Conservation (phyloP, 768 basidiomycete species). For the Leccinum pellstonianum region DNA sequence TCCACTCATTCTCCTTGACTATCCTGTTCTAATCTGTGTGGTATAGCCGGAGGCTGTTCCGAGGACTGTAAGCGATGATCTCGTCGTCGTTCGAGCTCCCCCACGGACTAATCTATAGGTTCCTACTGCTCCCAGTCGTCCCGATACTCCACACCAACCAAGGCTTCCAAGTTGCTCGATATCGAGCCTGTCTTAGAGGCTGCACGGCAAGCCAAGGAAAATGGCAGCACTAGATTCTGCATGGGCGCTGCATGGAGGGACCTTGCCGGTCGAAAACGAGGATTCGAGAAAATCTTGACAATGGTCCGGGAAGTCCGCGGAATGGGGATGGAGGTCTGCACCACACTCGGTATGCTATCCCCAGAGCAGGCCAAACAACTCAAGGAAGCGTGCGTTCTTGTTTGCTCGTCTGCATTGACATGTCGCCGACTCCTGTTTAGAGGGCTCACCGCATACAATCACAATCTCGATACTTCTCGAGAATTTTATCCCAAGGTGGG, state of each 20-base stretch:
- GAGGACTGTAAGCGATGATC: constrained; percentile 76
- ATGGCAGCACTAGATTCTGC: constrained; percentile 96
- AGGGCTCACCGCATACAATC: constrained; percentile 96
- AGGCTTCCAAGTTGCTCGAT: constrained; percentile 83
- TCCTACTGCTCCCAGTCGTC: constrained; percentile 98
- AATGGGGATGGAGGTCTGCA: constrained; percentile 99
- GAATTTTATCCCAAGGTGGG: constrained; percentile 91
- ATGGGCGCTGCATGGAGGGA: constrained; percentile 99
- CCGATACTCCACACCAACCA: constrained; percentile 85
- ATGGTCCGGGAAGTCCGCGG: constrained; percentile 91
- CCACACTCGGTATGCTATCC: constrained; percentile 94
- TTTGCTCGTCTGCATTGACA: not conserved
- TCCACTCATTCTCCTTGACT: constrained; percentile 25
- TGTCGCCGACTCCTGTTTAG: constrained; percentile 35
- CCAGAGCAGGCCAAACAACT: constrained; percentile 90
- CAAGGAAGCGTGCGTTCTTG: constrained; percentile 77
- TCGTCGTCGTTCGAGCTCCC: not conserved
- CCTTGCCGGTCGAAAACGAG: constrained; percentile 86
- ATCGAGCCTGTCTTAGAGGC: constrained; percentile 92
- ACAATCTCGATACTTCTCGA: constrained; percentile 96
- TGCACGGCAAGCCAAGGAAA: constrained; percentile 90
- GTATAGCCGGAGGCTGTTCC: constrained; percentile 84
- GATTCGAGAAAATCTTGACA: constrained; percentile 87
- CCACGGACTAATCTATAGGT: constrained; percentile 44
- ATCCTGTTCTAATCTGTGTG: constrained; percentile 8